These are phyloP conservation scores for Ogataea trehalophila DNA, from an alignment of 805 yeast species.

Conservation along the genomic window DNA sequence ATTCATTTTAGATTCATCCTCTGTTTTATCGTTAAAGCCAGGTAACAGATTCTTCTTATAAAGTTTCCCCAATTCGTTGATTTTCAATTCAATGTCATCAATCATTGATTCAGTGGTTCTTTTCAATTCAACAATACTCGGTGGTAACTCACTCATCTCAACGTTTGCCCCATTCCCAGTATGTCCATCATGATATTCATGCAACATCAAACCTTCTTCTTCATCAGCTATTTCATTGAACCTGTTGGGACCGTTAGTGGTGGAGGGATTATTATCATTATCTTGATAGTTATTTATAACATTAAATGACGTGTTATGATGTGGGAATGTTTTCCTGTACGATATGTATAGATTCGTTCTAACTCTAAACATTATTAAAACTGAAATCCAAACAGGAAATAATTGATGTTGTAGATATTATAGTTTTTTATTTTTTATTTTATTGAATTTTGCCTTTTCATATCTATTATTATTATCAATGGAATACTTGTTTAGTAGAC, in stretches of 20 bases:
- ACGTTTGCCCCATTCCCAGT: slow-evolving; percentile 28
- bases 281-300: slow-evolving; percentile 2
- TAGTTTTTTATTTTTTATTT: no score
- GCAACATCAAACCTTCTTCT: slow-evolving; percentile 47
- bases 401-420: no score
- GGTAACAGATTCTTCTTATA: slow-evolving; percentile 84
- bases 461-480: no score
- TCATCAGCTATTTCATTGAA: slow-evolving; percentile 44
- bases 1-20: slow-evolving; percentile 76
- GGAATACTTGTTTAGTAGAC: no score
- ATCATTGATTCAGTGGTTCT: slow-evolving; percentile 65
- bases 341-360: slow-evolving; percentile 89
- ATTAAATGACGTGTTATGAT: slow-evolving; percentile 35
- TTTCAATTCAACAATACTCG: slow-evolving; percentile 71
- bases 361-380: slow-evolving; percentile 71
- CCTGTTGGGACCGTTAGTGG: slow-evolving; percentile 1
- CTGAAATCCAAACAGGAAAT: no score
- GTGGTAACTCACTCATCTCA: slow-evolving; percentile 67
- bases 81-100: slow-evolving; percentile 44
- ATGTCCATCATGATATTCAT: slow-evolving; percentile 19
- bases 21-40: slow-evolving; percentile 75
- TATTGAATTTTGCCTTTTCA: no score
- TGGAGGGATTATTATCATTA: no score
- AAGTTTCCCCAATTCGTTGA: slow-evolving; percentile 57
- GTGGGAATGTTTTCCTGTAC: slow-evolving; percentile 85